A percentile compares a stretch with the other conserved stretches of the same genome.
These are phyloP conservation scores for Apophysomyces ossiformis DNA, from an alignment of 371 early-diverging fungal genomes.

Conservation along the genomic window DNA sequence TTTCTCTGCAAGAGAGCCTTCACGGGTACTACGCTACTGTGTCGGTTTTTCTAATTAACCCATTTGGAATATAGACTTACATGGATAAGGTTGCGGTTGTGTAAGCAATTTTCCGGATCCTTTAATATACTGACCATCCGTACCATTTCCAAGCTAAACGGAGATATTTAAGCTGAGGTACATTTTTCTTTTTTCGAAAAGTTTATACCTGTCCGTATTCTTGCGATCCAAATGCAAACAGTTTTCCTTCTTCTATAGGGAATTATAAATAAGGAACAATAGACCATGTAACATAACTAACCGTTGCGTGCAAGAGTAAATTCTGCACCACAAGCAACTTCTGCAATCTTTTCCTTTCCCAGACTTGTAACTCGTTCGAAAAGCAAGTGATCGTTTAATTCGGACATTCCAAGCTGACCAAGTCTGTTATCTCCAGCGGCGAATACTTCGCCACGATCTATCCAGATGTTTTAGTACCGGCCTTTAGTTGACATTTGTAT, in stretches of 20 bases:
- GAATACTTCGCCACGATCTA: slow-evolving; percentile 39
- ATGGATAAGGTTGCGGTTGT: slow-evolving; percentile 41
- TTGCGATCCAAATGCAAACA: slow-evolving; percentile 51
- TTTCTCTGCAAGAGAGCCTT: slow-evolving; percentile 30
- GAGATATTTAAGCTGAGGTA: neutral
- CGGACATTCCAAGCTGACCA: slow-evolving; percentile 45
- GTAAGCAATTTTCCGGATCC: slow-evolving; percentile 42
- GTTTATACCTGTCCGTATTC: slow-evolving; percentile 48
- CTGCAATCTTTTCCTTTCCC: slow-evolving; percentile 35
- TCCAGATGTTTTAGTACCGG: neutral
- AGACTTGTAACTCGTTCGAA: slow-evolving; percentile 36
- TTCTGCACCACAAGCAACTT: slow-evolving; percentile 49
- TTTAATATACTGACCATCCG: slow-evolving; percentile 45
- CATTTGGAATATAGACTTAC: slow-evolving; percentile 19
- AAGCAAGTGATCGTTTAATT: slow-evolving; percentile 36
- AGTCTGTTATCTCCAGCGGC: slow-evolving; percentile 50
- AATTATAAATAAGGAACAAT: neutral
- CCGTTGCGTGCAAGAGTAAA: slow-evolving; percentile 40
- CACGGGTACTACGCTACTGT: slow-evolving; percentile 28
- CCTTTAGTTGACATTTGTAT: neutral
- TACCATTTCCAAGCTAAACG: slow-evolving; percentile 46
- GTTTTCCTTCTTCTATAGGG: slow-evolving; percentile 37
- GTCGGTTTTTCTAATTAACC: neutral
- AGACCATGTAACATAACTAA: slow-evolving; percentile 1
- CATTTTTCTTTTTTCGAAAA: neutral